phyloP scores from a whole-genome alignment of 345 rosid species.

The Litchi chinensis region DNA sequence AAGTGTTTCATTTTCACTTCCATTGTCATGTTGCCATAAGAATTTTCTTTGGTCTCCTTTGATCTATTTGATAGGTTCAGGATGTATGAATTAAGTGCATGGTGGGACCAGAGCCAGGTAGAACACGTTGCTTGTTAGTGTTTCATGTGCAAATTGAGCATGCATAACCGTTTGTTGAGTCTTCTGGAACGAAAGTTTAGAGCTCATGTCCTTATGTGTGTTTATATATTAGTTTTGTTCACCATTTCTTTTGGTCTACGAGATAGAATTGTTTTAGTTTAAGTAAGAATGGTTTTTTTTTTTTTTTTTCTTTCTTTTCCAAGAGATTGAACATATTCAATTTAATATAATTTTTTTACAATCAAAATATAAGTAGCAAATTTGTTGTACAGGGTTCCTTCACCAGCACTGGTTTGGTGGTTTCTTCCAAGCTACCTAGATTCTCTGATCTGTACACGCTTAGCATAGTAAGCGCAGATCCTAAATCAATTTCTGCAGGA shows the following conservation, averaged over 20 bases:
- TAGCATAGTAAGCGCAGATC: conserved; percentile 83
- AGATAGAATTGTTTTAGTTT: background rate
- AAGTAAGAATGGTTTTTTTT: background rate
- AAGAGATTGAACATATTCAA: background rate
- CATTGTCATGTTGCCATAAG: background rate
- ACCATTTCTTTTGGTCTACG: background rate
- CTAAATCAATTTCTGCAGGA: conserved; percentile 86
- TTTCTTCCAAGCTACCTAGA: conserved; percentile 90
- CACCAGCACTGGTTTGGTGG: conserved; percentile 86
- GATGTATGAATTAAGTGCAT: background rate
- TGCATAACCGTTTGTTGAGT: background rate
- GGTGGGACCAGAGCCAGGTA: background rate
- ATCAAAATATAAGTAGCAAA: background rate
- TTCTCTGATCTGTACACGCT: conserved; percentile 89
- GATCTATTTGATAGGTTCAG: background rate
- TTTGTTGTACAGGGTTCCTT: conserved; percentile 70
- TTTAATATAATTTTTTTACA: background rate
- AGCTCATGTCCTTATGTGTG: background rate
- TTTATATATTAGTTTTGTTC: background rate
- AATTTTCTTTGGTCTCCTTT: background rate
- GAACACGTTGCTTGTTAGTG: background rate
- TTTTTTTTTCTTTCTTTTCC: background rate
- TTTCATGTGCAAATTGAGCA: background rate
- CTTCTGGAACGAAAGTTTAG: background rate
- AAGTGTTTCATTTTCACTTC: background rate